These are phyloP conservation scores for Babesia sp. DNA, from an alignment of 169 alveolate species.

Conservation along the genomic window DNA sequence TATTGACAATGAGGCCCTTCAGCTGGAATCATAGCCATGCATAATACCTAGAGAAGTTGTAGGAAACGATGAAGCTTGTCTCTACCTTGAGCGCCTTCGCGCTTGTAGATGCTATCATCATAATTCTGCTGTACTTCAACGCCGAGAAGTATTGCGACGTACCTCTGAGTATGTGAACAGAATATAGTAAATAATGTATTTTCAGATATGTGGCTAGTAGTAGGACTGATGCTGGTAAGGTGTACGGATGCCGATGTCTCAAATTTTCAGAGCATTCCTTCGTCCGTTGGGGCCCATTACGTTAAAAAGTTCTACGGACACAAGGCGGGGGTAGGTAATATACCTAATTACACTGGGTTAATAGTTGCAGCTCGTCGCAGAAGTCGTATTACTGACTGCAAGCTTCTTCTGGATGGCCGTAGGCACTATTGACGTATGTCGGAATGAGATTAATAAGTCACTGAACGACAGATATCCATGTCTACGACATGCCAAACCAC, in stretches of 20 bases:
- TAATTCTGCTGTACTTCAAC: constrained; percentile 19
- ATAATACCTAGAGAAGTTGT: not conserved
- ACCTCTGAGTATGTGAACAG: constrained; percentile 43
- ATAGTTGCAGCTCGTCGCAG: constrained; percentile 39
- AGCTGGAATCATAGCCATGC: too few relatives aligned
- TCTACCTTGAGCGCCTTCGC: constrained; percentile 45
- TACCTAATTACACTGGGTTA: not conserved
- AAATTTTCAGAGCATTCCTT: constrained; percentile 55
- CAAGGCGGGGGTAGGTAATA: constrained; percentile 11
- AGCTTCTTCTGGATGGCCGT: constrained; percentile 71
- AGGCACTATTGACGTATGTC: constrained; percentile 57
- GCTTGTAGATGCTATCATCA: constrained; percentile 27
- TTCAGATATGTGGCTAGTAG: constrained; percentile 57
- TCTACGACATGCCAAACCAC: constrained; percentile 64
- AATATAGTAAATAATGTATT: not conserved
- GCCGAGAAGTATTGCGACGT: constrained; percentile 59
- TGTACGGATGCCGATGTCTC: not conserved
- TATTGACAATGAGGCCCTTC: too few relatives aligned
- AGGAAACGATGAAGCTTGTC: constrained; percentile 31
- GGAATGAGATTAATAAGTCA: not conserved
- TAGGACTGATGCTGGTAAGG: constrained; percentile 48
- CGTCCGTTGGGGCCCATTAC: constrained; percentile 54
- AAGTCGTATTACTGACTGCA: constrained; percentile 39
- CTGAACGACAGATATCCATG: constrained; percentile 44
- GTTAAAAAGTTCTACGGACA: constrained; percentile 40